phyloP scores from a whole-genome alignment of 768 basidiomycete genomes.

The Serendipita vermifera region DNA sequence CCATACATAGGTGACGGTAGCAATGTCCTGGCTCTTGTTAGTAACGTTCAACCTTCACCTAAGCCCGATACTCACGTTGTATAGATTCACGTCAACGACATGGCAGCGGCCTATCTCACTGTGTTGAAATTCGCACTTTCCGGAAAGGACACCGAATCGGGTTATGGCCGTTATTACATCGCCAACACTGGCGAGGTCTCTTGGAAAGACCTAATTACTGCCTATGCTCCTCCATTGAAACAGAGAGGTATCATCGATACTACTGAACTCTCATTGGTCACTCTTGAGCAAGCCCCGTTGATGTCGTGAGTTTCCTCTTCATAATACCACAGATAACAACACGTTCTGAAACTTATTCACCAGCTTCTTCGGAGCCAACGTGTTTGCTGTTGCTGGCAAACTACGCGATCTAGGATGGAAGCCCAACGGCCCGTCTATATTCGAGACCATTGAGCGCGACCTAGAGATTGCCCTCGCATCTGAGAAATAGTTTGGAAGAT shows the following conservation, averaged over 20 bases:
- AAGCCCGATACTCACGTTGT: background rate
- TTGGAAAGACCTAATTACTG: background rate
- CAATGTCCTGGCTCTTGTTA: background rate
- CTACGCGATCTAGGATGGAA: background rate
- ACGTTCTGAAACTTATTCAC: too few relatives aligned
- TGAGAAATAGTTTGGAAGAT: background rate
- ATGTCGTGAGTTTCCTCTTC: too few relatives aligned
- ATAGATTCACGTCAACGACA: background rate
- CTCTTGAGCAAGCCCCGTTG: too few relatives aligned
- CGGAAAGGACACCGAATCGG: background rate
- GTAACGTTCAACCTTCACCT: background rate
- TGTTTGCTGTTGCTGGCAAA: background rate
- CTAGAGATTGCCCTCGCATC: background rate
- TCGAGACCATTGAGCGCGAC: background rate
- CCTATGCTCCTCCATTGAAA: background rate
- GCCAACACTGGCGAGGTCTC: background rate
- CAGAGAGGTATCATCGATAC: background rate
- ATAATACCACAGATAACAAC: too few relatives aligned
- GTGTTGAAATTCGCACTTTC: background rate
- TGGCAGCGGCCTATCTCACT: background rate
- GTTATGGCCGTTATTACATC: background rate
- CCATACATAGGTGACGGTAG: background rate
- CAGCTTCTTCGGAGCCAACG: background rate
- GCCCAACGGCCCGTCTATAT: background rate
- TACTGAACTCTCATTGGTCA: too few relatives aligned